Base-by-base conservation (phyloP, 768 basidiomycete genomes). In the Macrolepiota albuminosa region DNA sequence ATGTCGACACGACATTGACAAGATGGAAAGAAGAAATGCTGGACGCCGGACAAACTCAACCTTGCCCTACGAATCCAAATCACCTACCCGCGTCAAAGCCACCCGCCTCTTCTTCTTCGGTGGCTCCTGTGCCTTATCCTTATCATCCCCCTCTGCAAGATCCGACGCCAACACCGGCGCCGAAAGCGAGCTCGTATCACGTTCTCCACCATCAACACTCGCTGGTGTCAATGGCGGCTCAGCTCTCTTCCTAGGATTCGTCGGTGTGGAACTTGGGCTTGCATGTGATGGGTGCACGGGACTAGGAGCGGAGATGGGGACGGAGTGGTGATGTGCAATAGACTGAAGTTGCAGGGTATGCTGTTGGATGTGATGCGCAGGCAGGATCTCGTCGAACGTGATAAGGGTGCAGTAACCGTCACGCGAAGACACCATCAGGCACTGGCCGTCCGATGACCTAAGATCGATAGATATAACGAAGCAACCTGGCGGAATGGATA, bases 351-450 rank as follows among this genome's bases (percentile, higher is more conserved):
- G 95, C 21, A 96, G 82, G 5, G 90, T 85, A 60, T 92, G 90
- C 70, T 95, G 95, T 68, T 98, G 95, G 1, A 88, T 95, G 63
- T 92, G 88, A 70, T 96, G 85, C 4, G 88, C 81, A 0, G 93
- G 84, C 1, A 98, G 82, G 58, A 96, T 89, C 73, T 98, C 96
- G 74, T 98, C 95, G 70, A 99, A 98, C 24, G 92, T 82, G 65
- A 97, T 81, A 59, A 98, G 82, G 0, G 96, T 97, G 76, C 97
- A 98, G 73, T 98, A 99, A 0, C 97, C 97, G 69, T 99, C 97
- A 31, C 94, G 86, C 1, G 94, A 92, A 1, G 95, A 89, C 31
- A 98, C 84, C 52, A 98, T 84, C 18, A 99, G 81, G 45, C 91
- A 85, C 72, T 97, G 93, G 4, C 97, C 97, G 67, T 98, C 97